Base-by-base conservation (phyloP, 2,329 filamentous ascomycete species). In the Diplocarpon mali region DNA sequence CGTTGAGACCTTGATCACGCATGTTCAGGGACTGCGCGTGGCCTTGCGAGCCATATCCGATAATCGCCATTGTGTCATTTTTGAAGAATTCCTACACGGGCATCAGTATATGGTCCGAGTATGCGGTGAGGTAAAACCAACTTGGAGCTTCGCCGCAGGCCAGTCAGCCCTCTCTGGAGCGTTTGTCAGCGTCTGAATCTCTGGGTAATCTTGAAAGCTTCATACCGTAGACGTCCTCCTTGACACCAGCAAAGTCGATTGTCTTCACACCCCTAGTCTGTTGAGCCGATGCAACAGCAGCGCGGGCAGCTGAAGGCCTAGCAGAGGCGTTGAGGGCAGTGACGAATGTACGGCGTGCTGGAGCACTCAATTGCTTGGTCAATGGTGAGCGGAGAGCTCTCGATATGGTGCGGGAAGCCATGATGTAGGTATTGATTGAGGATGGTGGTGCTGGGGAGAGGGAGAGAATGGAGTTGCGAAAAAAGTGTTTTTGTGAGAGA, bases 1-100 rank as follows among this genome's bases (percentile, higher is more conserved):
- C 92, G 69, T 96, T 96, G 60, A 98, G 79, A 67, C 92, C 92
- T 74, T 98, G 95, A 80, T 98, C 92, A 71, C 92, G 90, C 67
- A 98, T 85, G 80, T 98, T 98, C 54, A 98, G 86, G 68, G 92
- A 93, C 75, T 98, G 92, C 59, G 92, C 92, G 78, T 98, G 92
- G 62, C 92, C 92, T 75, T 95, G 89, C 54, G 89, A 95, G 38
- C 82, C 92, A 72, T 98, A 98, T 67, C 92, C 92, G 69, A 98
- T 98, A 65, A 98, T 84, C 65, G 92, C 92, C 61, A 98, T 86
- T 59, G 90, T 96, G 71, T 98, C 92, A 73, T 98, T 80, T 80
- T 96, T 96, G 85, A 98, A 98, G 83, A 90, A 98, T 56, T 96
- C 87, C 85, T 95, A 58, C 38, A 32, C 49, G 42, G 47, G 43